A percentile compares a stretch with the other conserved stretches of the same genome.
Conservation (phyloP, 371 early-diverging fungal genomes). For the Mucor saturninus region DNA sequence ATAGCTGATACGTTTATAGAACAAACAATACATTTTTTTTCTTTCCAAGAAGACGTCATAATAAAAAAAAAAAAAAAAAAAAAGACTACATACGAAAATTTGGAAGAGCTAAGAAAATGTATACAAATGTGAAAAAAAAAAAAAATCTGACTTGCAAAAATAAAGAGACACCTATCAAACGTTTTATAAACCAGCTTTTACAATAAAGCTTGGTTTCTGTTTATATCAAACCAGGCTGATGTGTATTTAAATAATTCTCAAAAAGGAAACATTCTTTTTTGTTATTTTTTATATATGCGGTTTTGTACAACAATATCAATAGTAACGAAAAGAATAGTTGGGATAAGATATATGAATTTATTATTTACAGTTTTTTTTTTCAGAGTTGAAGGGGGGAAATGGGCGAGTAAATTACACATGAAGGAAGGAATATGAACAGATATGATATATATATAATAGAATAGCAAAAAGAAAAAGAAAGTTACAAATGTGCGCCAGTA, state of each 20-base stretch:
- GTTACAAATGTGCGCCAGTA: slow-evolving; percentile 1
- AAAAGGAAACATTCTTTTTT: slow-evolving; percentile 5
- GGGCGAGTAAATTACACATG: background rate
- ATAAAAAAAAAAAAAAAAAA: background rate
- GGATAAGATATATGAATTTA: background rate
- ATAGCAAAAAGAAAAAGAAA: background rate
- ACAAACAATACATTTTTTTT: slow-evolving; percentile 1
- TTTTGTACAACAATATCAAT: background rate
- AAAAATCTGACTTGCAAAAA: background rate
- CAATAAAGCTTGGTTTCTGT: slow-evolving; percentile 1
- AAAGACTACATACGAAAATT: background rate
- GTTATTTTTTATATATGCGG: slow-evolving; percentile 1
- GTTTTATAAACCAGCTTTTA: background rate
- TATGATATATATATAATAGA: slow-evolving; percentile 2
- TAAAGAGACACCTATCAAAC: background rate
- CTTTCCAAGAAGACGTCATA: background rate
- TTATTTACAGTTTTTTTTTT: slow-evolving; percentile 7
- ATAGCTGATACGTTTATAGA: slow-evolving; percentile 7
- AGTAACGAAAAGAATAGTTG: background rate
- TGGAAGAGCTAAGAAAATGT: too few species aligned
- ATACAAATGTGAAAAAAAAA: background rate
- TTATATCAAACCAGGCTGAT: slow-evolving; percentile 7
- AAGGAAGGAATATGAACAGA: slow-evolving; percentile 4
- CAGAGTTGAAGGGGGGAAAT: background rate
- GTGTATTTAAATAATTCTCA: slow-evolving; percentile 4